Percentiles rank a stretch among this genome's conserved stretches.
phyloP scores from a whole-genome alignment of 768 basidiomycete species.

The Tephrocybe sp. region DNA sequence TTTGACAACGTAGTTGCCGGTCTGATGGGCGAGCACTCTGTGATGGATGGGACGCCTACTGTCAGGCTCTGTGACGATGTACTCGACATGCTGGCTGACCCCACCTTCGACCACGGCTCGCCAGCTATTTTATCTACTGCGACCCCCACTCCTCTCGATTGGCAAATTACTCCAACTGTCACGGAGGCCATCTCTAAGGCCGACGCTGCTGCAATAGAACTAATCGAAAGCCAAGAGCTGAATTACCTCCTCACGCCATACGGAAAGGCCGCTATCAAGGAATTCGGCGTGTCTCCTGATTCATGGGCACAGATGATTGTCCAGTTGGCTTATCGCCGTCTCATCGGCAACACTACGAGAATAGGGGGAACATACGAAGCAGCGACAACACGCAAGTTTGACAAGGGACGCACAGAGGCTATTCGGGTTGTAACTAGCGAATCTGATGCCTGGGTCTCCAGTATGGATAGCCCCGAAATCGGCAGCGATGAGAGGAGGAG shows the following conservation, averaged over 20 bases:
- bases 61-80: conserved; percentile 72
- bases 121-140: conserved; percentile 21
- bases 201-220: conserved; percentile 50
- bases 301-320: conserved; percentile 93
- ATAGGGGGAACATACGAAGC: conserved; percentile 91
- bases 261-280: conserved; percentile 86
- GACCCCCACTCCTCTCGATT: conserved; percentile 59
- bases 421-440: conserved; percentile 82
- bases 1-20: conserved; percentile 82
- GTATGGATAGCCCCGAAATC: conserved; percentile 61
- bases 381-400: conserved; percentile 85
- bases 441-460: conserved; percentile 72
- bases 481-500: conserved; percentile 42
- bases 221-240: conserved; percentile 65
- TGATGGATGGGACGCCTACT: conserved; percentile 89
- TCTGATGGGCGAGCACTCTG: conserved; percentile 90
- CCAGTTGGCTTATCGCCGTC: conserved; percentile 83
- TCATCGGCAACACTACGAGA: conserved; percentile 53
- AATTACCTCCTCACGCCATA: conserved; percentile 68
- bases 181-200: conserved; percentile 56
- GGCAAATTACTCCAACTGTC: conserved; percentile 53
- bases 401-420: conserved; percentile 92
- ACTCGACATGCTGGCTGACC: conserved; percentile 56
- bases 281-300: conserved; percentile 88
- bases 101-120: conserved; percentile 64